Percentiles rank a stretch among this genome's conserved stretches.
phyloP scores from a whole-genome alignment of 164 flowering plant species.

The Aristolochia fimbriata region DNA sequence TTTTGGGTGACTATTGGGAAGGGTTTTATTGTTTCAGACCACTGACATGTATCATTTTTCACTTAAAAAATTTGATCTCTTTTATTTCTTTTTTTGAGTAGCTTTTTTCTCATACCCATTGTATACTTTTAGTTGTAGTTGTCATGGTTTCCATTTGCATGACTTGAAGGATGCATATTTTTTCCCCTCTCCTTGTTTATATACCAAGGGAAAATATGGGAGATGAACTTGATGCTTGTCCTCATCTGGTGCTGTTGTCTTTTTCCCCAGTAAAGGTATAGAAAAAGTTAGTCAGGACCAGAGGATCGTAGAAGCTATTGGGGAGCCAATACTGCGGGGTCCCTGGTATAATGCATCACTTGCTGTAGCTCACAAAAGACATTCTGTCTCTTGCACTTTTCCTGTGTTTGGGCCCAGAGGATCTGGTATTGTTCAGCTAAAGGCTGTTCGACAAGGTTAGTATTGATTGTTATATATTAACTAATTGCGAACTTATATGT shows the following conservation, averaged over 20 bases:
- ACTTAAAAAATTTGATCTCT: not conserved
- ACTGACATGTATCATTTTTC: not conserved
- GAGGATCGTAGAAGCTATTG: slow-evolving; percentile 57
- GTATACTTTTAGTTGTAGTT: not conserved
- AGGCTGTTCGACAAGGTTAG: slow-evolving; percentile 60
- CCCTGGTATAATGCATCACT: slow-evolving; percentile 95
- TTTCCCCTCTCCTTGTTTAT: too few relatives aligned
- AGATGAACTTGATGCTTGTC: not conserved
- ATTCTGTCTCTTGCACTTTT: slow-evolving; percentile 86
- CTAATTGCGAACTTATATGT: not conserved
- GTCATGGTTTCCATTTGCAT: not conserved
- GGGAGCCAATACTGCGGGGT: slow-evolving; percentile 78
- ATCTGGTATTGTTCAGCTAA: slow-evolving; percentile 62
- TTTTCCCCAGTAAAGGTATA: slow-evolving; percentile 63
- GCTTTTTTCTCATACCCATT: not conserved
- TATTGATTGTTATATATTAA: not conserved
- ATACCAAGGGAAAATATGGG: too few relatives aligned
- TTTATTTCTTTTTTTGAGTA: not conserved
- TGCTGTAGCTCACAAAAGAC: slow-evolving; percentile 78
- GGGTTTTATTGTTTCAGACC: too few relatives aligned
- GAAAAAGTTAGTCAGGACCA: slow-evolving; percentile 65
- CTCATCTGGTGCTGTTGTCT: not conserved
- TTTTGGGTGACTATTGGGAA: too few relatives aligned
- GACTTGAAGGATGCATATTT: too few relatives aligned
- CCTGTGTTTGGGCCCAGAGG: slow-evolving; percentile 92